A percentile compares a stretch with the other conserved stretches of the same genome.
Evolutionary conservation across 208 protist species (phyloP).

Genomic region (Pavlovales sp.): DNA sequence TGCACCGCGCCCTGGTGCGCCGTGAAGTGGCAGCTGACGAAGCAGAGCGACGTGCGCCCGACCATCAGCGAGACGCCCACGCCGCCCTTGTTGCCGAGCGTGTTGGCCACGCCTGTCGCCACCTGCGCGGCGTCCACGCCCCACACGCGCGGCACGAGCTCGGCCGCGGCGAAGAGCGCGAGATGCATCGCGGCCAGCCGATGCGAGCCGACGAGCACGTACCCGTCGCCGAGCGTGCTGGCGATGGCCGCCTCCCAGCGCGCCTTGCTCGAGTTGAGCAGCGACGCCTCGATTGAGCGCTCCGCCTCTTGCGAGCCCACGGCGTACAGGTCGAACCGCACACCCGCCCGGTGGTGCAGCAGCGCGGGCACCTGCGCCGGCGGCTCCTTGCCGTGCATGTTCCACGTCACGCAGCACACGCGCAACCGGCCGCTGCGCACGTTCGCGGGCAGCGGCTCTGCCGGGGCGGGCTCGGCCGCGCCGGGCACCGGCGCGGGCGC

Average conservation of each 20-base stretch:
- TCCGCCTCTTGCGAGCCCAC: conserved; percentile 55
- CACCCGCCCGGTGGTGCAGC: conserved; percentile 4
- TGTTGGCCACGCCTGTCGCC: conserved; percentile 47
- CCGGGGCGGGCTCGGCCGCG: no score
- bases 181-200: conserved; percentile 50
- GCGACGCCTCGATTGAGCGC: conserved; percentile 44
- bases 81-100: conserved; percentile 57
- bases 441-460: no score
- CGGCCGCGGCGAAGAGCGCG: conserved; percentile 12
- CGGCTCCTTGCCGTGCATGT: conserved; percentile 43
- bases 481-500: no score
- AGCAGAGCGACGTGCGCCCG: conserved; percentile 24
- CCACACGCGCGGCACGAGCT: not conserved
- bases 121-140: conserved; percentile 18
- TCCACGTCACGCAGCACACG: conserved; percentile 43
- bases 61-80: conserved; percentile 40
- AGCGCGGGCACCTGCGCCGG: conserved; percentile 18
- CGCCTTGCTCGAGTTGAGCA: conserved; percentile 40
- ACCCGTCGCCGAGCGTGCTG: conserved; percentile 17
- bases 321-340: conserved; percentile 44
- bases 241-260: conserved; percentile 42
- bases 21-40: conserved; percentile 51
- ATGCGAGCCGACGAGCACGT: conserved; percentile 18
- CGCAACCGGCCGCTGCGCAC: not conserved
- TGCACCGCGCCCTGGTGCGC: conserved; percentile 40